Conservation (phyloP, 2,329 filamentous ascomycete genomes). For the Pseudogymnoascus pannorum region DNA sequence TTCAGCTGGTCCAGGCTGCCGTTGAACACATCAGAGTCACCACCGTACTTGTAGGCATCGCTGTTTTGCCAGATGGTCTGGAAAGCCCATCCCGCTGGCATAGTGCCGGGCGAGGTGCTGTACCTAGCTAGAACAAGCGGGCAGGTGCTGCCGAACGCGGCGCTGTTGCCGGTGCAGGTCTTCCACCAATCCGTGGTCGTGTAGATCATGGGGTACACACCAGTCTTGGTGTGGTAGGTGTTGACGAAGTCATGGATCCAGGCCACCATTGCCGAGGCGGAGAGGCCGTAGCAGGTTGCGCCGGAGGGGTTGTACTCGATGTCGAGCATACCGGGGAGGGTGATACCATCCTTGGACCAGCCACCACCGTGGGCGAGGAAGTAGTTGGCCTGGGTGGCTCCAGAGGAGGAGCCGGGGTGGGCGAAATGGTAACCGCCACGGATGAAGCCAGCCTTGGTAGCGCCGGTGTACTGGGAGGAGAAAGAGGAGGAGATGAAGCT, state of each 20-base stretch:
- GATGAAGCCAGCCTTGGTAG: conserved; percentile 44
- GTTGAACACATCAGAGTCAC: conserved; percentile 47
- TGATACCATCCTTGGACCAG: conserved; percentile 46
- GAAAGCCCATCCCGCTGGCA: conserved; percentile 44
- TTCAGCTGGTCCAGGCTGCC: conserved; percentile 32
- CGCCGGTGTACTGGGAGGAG: conserved; percentile 41
- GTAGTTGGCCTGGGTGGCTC: conserved; percentile 42
- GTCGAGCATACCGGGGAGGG: conserved; percentile 51
- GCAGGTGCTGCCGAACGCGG: conserved; percentile 38
- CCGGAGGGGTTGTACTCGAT: conserved; percentile 39
- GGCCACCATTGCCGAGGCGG: conserved; percentile 37
- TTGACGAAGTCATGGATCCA: conserved; percentile 49
- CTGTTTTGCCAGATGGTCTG: conserved; percentile 50
- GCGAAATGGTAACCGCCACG: conserved; percentile 52
- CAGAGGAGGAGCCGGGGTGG: conserved; percentile 37
- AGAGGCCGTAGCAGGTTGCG: conserved; percentile 39
- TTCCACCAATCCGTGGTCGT: conserved; percentile 43
- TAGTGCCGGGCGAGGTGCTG: conserved; percentile 33
- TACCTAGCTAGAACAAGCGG: conserved; percentile 44
- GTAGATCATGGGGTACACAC: conserved; percentile 46
- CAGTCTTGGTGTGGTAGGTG: conserved; percentile 39
- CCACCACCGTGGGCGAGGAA: conserved; percentile 47
- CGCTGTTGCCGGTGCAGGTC: conserved; percentile 43
- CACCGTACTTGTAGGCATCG: conserved; percentile 42
- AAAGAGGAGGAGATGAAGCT: conserved; percentile 39